Evolutionary conservation across 2,329 filamentous ascomycete species (phyloP).

Genomic region (Aspergillus oerlinghausenensis): DNA sequence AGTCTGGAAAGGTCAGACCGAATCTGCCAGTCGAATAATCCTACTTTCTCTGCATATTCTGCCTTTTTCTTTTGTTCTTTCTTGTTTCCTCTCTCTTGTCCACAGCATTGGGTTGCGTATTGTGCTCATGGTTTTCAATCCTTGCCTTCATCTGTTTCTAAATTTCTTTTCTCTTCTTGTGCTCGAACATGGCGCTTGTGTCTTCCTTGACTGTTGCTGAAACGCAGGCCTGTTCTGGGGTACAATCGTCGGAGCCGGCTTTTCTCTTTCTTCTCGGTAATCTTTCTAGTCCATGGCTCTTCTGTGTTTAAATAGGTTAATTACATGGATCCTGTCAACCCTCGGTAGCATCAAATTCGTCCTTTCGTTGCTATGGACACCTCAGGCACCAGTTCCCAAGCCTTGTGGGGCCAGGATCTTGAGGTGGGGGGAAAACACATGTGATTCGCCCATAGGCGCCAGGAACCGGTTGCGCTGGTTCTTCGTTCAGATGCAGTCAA

Average conservation of each 20-base stretch:
- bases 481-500: too few species aligned
- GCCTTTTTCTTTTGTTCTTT: constrained; percentile 4
- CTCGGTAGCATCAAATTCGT: too few species aligned
- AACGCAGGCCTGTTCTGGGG: neutral
- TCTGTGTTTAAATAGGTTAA: neutral
- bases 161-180: neutral
- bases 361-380: neutral
- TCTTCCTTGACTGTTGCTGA: neutral
- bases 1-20: constrained; percentile 4
- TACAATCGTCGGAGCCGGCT: neutral
- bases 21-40: constrained; percentile 11
- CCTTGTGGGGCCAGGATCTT: neutral
- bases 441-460: too few species aligned
- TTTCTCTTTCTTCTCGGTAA: neutral
- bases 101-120: constrained; percentile 8
- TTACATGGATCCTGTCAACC: too few species aligned
- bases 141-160: neutral
- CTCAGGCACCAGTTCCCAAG: neutral
- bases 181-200: neutral
- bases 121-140: too few species aligned
- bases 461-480: too few species aligned
- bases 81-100: neutral
- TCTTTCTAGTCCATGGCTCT: neutral
- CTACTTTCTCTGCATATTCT: constrained; percentile 9
- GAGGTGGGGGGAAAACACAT: neutral